Evolutionary conservation across 495 filamentous ascomycete genomes (phyloP), one percentile per base, ranked within the genome.

Genomic region (Lophium mytilinum): DNA sequence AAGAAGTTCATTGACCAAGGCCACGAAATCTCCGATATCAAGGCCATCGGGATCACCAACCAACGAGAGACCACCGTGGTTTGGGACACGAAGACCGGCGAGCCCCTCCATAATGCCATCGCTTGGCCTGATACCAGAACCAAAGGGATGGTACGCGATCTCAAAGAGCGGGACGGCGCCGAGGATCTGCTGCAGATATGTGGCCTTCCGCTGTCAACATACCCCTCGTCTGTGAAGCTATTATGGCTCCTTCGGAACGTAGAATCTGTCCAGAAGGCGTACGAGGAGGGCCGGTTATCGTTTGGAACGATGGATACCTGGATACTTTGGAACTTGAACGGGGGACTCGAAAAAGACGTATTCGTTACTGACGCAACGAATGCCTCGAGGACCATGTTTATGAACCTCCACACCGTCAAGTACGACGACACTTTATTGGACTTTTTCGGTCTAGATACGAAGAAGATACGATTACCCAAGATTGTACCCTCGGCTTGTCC

Each of bases 241-340:
- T 70, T 89, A 45, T 97, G 91, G 91, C 75, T 97, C 64, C 72
- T 94, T 55, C 75, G 80, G 46, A 85, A 95, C 65, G 76, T 86
- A 10, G 77, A 83, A 10, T 76, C 77, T 39, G 88, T 96, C 58
- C 79, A 80, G 58, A 72, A 85, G 53, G 89, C 89, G 0, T 90
- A 95, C 69, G 84, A 92, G 19, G 83, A 85, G 39, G 83, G 87
- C 21, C 84, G 86, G 7, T 79, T 94, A 24, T 84, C 87, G 18
- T 96, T 97, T 63, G 91, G 92, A 43, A 96, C 92, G n/a, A 84
- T 95, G 53, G 92, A 97, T 68, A 83, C 84, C 1, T 97, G 92
- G 92, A 74, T 97, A 50, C 80, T 95, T 14, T 96, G 90, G 71
- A 85, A 87, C 65, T 78, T 97, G 39, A 96, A 95, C 66, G 91